phyloP scores from a whole-genome alignment of 345 rosid species.

The Brassica juncea region DNA sequence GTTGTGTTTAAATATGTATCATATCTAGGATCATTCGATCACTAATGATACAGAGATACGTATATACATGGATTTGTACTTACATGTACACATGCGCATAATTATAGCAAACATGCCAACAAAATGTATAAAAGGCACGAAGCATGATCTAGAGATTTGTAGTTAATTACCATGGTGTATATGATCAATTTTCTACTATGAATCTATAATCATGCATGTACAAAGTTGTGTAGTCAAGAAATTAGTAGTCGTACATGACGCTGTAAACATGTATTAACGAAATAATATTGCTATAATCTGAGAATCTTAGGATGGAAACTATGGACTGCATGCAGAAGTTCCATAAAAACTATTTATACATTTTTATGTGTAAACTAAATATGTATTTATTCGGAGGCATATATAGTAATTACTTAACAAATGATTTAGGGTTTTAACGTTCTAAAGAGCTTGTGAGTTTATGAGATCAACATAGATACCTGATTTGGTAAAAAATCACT shows the following conservation, averaged over 20 bases:
- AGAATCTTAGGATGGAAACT: background rate
- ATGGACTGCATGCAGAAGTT: background rate
- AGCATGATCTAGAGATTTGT: conserved; percentile 4
- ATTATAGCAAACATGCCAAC: conserved; percentile 4
- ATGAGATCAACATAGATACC: conserved; percentile 25
- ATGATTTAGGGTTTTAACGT: conserved; percentile 20
- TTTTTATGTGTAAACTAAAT: background rate
- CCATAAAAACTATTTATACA: background rate
- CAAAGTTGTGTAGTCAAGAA: background rate
- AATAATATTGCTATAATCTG: background rate
- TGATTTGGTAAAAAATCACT: conserved; percentile 31
- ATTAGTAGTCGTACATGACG: background rate
- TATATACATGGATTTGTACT: background rate
- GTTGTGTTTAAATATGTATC: background rate
- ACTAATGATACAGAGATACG: background rate
- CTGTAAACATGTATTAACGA: background rate
- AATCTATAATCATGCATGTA: conserved; percentile 1
- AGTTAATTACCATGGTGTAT: background rate
- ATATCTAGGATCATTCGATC: conserved; percentile 8
- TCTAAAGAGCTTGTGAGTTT: conserved; percentile 18
- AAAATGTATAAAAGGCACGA: background rate
- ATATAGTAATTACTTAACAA: conserved; percentile 21
- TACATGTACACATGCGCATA: background rate
- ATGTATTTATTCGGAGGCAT: background rate
- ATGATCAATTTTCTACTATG: background rate